A percentile compares a stretch with the other conserved stretches of the same genome.
Conservation (phyloP, 2,329 filamentous ascomycete genomes). For the Balansia obtecta region DNA sequence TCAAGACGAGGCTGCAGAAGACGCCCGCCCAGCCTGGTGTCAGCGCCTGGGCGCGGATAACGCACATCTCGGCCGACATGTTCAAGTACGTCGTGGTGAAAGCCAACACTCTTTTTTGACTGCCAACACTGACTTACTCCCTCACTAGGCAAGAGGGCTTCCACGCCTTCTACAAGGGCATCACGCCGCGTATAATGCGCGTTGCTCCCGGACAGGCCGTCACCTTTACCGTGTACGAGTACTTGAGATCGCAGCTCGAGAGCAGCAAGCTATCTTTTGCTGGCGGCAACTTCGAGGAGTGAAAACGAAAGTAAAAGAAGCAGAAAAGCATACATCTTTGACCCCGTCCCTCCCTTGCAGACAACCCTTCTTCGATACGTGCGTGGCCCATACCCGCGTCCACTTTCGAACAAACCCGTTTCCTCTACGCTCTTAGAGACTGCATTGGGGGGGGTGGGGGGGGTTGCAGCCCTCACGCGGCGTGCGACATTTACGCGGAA, state of each 20-base stretch:
- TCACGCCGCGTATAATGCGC: slow-evolving; percentile 93
- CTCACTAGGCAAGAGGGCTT: slow-evolving; percentile 74
- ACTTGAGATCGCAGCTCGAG: slow-evolving; percentile 60
- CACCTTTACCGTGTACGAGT: slow-evolving; percentile 69
- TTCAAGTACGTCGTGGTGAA: slow-evolving; percentile 64
- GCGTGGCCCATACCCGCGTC: neutral
- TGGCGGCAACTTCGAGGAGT: slow-evolving; percentile 57
- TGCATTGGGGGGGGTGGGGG: too few species aligned
- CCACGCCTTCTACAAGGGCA: slow-evolving; percentile 96
- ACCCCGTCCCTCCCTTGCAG: neutral
- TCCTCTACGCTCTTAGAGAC: neutral
- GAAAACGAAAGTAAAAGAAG: slow-evolving; percentile 11
- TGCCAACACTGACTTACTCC: too few species aligned
- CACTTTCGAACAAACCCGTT: neutral
- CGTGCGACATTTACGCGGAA: neutral
- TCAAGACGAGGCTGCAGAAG: slow-evolving; percentile 93
- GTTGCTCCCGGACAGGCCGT: slow-evolving; percentile 89
- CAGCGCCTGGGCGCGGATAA: slow-evolving; percentile 68
- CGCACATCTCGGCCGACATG: slow-evolving; percentile 68
- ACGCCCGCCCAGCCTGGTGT: slow-evolving; percentile 72
- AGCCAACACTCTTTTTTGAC: too few species aligned
- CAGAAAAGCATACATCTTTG: too few species aligned
- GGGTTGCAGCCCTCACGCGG: neutral
- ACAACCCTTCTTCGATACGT: neutral
- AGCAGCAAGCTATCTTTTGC: slow-evolving; percentile 46